These are phyloP conservation scores for Boletellus ananiceps DNA, from an alignment of 768 basidiomycete genomes.

Conservation along the genomic window DNA sequence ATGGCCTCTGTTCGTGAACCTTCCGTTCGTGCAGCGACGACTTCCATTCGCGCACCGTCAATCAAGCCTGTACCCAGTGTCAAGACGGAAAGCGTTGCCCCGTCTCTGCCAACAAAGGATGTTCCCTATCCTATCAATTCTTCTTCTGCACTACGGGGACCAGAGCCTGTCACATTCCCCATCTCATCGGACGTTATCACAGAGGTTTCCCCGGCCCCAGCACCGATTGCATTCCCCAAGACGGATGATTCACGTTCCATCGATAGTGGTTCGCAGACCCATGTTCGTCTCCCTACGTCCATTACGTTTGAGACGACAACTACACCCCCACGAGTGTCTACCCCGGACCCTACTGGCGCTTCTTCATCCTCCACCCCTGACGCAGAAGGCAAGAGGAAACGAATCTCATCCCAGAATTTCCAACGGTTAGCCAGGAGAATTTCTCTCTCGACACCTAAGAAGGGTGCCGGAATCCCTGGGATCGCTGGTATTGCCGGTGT, in stretches of 20 bases:
- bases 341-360: conserved; percentile 59
- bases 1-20: conserved; percentile 16
- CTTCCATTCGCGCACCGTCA: conserved; percentile 18
- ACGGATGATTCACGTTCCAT: conserved; percentile 32
- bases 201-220: conserved; percentile 30
- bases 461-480: conserved; percentile 41
- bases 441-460: conserved; percentile 57
- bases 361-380: conserved; percentile 63
- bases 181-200: conserved; percentile 10
- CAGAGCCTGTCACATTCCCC: conserved; percentile 9
- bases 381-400: conserved; percentile 71
- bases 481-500: conserved; percentile 29
- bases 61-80: conserved; percentile 21
- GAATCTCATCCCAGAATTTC: conserved; percentile 83
- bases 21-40: conserved; percentile 14
- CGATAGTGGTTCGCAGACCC: conserved; percentile 25
- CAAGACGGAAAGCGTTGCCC: conserved; percentile 21
- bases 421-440: conserved; percentile 73
- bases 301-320: conserved; percentile 61
- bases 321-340: conserved; percentile 63
- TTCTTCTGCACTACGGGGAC: conserved; percentile 26
- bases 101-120: conserved; percentile 29
- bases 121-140: conserved; percentile 29
- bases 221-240: conserved; percentile 41
- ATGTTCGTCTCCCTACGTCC: conserved; percentile 26